phyloP scores from a whole-genome alignment of 2,329 filamentous ascomycete genomes.

The Phialophora tarda region DNA sequence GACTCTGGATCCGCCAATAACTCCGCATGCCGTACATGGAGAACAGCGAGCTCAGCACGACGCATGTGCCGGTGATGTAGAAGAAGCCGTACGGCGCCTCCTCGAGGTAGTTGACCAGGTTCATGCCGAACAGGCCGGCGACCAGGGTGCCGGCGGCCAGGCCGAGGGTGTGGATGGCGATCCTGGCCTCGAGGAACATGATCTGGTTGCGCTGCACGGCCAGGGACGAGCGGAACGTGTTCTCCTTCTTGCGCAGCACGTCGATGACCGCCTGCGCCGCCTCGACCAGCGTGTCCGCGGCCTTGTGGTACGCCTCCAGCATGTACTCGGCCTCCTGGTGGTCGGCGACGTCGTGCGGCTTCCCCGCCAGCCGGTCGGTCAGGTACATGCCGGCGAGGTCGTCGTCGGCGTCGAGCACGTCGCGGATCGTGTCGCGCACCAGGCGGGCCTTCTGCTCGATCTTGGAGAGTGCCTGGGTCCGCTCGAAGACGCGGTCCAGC shows the following conservation, averaged over 20 bases:
- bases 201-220: constrained; percentile 49
- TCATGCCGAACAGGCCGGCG: constrained; percentile 48
- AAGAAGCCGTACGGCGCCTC: constrained; percentile 44
- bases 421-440: constrained; percentile 45
- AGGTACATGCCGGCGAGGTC: constrained; percentile 49
- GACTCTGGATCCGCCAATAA: constrained; percentile 39
- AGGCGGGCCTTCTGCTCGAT: constrained; percentile 46
- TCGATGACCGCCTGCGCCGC: constrained; percentile 40
- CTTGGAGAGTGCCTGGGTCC: constrained; percentile 39
- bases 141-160: constrained; percentile 47
- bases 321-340: constrained; percentile 49
- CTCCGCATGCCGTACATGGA: constrained; percentile 41
- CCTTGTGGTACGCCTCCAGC: constrained; percentile 48
- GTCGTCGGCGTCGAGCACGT: constrained; percentile 46
- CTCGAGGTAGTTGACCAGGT: constrained; percentile 48
- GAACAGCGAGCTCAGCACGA: constrained; percentile 38
- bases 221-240: constrained; percentile 44
- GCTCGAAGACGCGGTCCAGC: constrained; percentile 42
- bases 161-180: constrained; percentile 47
- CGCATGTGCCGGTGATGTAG: constrained; percentile 32
- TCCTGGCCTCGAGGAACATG: constrained; percentile 47
- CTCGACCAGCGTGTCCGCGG: constrained; percentile 45
- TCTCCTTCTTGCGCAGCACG: constrained; percentile 44
- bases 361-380: constrained; percentile 43
- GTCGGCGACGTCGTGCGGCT: constrained; percentile 42